Evolutionary conservation across 768 basidiomycete genomes (phyloP).

Genomic region (Butyriboletus loyo): DNA sequence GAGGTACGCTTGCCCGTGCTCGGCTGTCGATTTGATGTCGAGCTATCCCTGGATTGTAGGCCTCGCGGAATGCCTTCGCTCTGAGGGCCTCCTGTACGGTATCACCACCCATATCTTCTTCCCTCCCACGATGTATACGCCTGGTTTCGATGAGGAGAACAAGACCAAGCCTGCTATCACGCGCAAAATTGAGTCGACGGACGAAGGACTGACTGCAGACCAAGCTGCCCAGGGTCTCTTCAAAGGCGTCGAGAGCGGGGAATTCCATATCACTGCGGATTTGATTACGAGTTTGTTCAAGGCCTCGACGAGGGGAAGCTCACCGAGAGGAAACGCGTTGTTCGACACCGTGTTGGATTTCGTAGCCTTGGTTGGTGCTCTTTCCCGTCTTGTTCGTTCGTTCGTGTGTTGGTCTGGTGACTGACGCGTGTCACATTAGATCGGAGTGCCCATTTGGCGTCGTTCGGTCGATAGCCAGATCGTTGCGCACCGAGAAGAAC

Average conservation of each 20-base stretch:
- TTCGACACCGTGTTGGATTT: slow-evolving; percentile 47
- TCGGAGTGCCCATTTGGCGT: slow-evolving; percentile 53
- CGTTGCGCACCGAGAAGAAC: slow-evolving; percentile 44
- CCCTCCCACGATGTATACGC: slow-evolving; percentile 76
- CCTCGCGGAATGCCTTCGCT: slow-evolving; percentile 78
- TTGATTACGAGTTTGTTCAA: slow-evolving; percentile 66
- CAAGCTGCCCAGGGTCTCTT: slow-evolving; percentile 57
- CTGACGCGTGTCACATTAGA: slow-evolving; percentile 28
- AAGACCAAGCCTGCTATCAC: slow-evolving; percentile 73
- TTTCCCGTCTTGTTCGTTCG: not conserved
- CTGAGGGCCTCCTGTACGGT: slow-evolving; percentile 74
- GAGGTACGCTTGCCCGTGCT: slow-evolving; percentile 48
- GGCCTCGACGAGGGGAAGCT: slow-evolving; percentile 57
- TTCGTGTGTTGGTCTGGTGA: not conserved
- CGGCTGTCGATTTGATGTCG: not conserved
- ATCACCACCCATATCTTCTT: slow-evolving; percentile 80
- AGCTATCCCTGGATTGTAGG: slow-evolving; percentile 38
- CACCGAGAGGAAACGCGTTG: slow-evolving; percentile 57
- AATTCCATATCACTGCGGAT: slow-evolving; percentile 75
- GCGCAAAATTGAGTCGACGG: slow-evolving; percentile 71
- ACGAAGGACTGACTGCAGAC: slow-evolving; percentile 62
- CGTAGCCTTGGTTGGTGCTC: slow-evolving; percentile 42
- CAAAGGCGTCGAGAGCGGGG: slow-evolving; percentile 65
- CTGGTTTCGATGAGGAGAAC: slow-evolving; percentile 76
- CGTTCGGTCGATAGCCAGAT: slow-evolving; percentile 47